Base-by-base conservation (phyloP, 306 rosid species). In the Luffa acutangula region DNA sequence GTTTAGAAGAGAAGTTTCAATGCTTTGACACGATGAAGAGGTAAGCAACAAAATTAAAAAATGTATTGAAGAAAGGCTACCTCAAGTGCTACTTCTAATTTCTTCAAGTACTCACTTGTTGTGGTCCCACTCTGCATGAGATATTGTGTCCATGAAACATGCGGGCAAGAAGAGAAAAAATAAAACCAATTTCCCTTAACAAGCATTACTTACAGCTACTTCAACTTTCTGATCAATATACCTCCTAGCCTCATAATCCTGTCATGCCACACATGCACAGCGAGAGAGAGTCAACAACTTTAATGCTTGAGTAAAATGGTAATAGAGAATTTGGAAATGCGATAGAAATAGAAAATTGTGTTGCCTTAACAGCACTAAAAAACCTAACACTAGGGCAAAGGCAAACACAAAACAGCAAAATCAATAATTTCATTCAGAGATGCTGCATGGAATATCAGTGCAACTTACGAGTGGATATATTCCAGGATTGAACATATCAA, bases 401-500 rank as follows among this genome's bases (percentile, higher is more conserved):
- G 82, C 52, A 83, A 56, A 82, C 59, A 76, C 37, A 57, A 31
- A 64, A 59, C 54, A 76, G 78, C 4, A 64, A 73, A 48, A 59
- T 41, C 49, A 15, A 51, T 53, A 39, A 79, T 67, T 59, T 20
- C 4, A 78, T 18, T 18, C 20, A 56, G 13, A 21, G 21, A 53
- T 54, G 46, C 34, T 33, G 67, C 70, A 54, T 41, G 1, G 54
- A 33, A 52, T 36, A 25, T 12, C 21, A 63, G 62, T 46, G 78
- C 36, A 72, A 85, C 92, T 87, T 85, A 94, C 97, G 78, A 89
- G 76, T 81, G 98, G 98, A 89, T 92, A 94, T 82, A 94, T 92
- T 75, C 90, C 91, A 64, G 98, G 97, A 86, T 94, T 91, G 90
- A 89, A 94, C 91, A 94, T 86, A 81, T 94, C 98, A 82, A 94